A percentile compares a stretch with the other conserved stretches of the same genome.
These are phyloP conservation scores for Trebouxia sp. DNA, from an alignment of 139 green algal genomes.

Conservation along the genomic window DNA sequence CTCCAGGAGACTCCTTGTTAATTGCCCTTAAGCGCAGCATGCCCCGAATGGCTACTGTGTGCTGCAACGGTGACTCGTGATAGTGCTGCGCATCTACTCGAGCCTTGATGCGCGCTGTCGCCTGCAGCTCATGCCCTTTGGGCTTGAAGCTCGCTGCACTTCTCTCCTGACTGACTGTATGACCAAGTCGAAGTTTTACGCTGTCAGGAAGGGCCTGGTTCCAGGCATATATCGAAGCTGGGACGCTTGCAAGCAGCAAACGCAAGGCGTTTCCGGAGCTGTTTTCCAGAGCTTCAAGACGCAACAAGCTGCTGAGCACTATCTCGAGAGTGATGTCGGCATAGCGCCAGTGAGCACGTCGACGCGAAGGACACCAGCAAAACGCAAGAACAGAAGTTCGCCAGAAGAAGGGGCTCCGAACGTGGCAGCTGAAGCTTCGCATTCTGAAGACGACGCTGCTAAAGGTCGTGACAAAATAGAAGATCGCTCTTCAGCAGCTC, in stretches of 20 bases:
- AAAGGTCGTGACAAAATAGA: neutral
- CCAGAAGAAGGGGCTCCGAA: neutral
- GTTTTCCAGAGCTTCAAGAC: conserved; percentile 42
- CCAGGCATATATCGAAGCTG: conserved; percentile 43
- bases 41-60: no score
- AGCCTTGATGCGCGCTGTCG: no score
- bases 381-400: neutral
- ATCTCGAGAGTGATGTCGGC: neutral
- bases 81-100: no score
- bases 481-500: neutral
- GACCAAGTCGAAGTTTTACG: conserved; percentile 36
- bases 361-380: neutral
- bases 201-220: conserved; percentile 39
- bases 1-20: no score
- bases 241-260: conserved; percentile 28
- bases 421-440: neutral
- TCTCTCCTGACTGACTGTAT: neutral
- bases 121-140: no score
- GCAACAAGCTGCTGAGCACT: conserved; percentile 33
- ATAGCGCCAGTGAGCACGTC: neutral
- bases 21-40: no score
- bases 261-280: conserved; percentile 33
- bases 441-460: neutral
- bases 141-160: neutral
- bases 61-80: no score